Base-by-base conservation (phyloP, 2,329 filamentous ascomycete species). In the Xylariales sp. region DNA sequence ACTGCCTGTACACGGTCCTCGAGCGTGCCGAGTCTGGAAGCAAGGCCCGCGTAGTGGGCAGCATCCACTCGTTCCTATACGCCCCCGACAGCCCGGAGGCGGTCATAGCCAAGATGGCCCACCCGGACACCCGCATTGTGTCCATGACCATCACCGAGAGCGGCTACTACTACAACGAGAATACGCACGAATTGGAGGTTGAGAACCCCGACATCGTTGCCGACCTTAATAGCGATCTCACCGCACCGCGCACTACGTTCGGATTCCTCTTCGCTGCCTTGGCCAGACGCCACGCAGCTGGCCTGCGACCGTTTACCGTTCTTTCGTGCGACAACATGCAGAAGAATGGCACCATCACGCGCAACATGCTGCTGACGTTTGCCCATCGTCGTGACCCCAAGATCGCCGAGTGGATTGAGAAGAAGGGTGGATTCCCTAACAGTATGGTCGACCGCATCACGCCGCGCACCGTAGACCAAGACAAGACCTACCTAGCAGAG, bases 261-360 rank as follows among this genome's bases (percentile, higher is more conserved):
- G 71, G 71, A 36, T 75, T 69, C 57, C 65, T 75, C 38, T 75
- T 70, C 47, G 69, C 67, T 17, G 71, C 70, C 10, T 57, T 74
- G 40, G 67, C 59, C 13, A 58, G 63, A 36, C 72, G 71, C 34
- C 59, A 66, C 49, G 48, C 56, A 38, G 55, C 62, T 31, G 70
- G 70, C 4, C 63, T 71, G 33, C 67, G 64, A 52, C 71, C 71
- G 30, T 75, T 75, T 54, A 75, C 71, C 45, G 70, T 75, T 20
- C 49, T 75, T 50, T 75, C 72, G 4, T 75, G 71, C 52, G 71
- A 75, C 54, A 75, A 75, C 59, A 75, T 75, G 70, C 70, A 74
- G 59, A 71, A 72, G 62, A 75, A 75, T 54, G 71, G 71, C 38
- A 58, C 65, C 52, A 74, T 75, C 55, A 70, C 69, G 5, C 68